Conservation (phyloP, 805 yeast species). For the Lachancea dasiensis region DNA sequence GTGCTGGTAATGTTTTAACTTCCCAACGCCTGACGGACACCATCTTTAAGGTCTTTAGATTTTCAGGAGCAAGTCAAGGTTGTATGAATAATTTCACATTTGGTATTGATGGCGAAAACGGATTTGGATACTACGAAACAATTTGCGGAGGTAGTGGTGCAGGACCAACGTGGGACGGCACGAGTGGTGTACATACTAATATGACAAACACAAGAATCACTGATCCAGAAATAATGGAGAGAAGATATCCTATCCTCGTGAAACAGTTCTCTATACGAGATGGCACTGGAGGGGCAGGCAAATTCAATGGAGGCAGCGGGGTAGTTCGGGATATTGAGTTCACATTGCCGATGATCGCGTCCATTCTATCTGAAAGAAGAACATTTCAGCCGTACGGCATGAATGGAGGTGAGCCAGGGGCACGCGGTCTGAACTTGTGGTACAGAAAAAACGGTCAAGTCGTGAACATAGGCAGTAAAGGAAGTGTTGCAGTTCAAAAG, state of each 20-base stretch:
- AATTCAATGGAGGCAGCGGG: constrained; percentile 76
- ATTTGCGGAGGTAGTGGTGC: constrained; percentile 97
- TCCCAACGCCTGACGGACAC: constrained; percentile 91
- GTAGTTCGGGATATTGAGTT: constrained; percentile 82
- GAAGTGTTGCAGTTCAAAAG: constrained; percentile 47
- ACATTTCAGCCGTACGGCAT: constrained; percentile 81
- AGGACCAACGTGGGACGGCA: constrained; percentile 78
- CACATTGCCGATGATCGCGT: constrained; percentile 60
- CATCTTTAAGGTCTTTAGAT: constrained; percentile 75
- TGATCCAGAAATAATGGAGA: constrained; percentile 83
- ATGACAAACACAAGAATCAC: constrained; percentile 93
- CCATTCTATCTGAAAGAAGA: constrained; percentile 82
- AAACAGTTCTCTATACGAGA: constrained; percentile 63
- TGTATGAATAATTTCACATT: constrained; percentile 92
- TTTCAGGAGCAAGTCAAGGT: constrained; percentile 94
- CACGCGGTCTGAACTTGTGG: constrained; percentile 62
- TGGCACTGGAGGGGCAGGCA: constrained; percentile 77
- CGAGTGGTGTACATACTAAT: constrained; percentile 85
- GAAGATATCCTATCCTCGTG: constrained; percentile 77
- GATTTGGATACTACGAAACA: constrained; percentile 90
- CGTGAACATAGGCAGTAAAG: constrained; percentile 63
- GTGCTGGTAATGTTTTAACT: constrained; percentile 91
- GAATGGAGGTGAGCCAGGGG: constrained; percentile 73
- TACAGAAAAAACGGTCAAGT: constrained; percentile 32
- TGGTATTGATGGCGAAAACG: constrained; percentile 68